Evolutionary conservation across 106 monocot species (phyloP).

Genomic region (Allium sativum): DNA sequence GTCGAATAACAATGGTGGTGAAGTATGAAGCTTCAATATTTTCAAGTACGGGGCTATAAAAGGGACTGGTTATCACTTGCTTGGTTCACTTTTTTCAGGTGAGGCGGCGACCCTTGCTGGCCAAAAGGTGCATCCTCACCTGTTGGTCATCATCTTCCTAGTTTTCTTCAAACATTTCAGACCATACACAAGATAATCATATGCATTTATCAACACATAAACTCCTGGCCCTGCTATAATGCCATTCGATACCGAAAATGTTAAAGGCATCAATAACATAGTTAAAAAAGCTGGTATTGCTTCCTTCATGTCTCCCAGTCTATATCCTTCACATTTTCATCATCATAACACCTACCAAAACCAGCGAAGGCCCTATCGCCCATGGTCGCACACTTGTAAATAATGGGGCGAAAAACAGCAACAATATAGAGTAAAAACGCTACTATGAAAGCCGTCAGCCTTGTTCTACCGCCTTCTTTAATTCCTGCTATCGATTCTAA

Average conservation of each 20-base stretch:
- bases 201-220: slow-evolving; percentile 24
- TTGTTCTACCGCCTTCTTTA: slow-evolving; percentile 57
- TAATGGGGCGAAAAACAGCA: slow-evolving; percentile 46
- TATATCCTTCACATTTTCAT: slow-evolving; percentile 45
- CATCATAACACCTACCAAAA: slow-evolving; percentile 78
- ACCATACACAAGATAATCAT: slow-evolving; percentile 18
- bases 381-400: slow-evolving; percentile 60
- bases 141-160: slow-evolving; percentile 23
- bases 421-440: slow-evolving; percentile 23
- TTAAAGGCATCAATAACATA: slow-evolving; percentile 60
- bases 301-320: slow-evolving; percentile 44
- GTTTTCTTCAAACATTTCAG: slow-evolving; percentile 22
- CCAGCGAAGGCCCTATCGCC: slow-evolving; percentile 70
- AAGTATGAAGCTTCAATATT: too few relatives aligned
- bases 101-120: too few relatives aligned
- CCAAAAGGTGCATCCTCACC: too few relatives aligned
- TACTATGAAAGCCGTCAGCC: slow-evolving; percentile 46
- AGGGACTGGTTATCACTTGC: too few relatives aligned
- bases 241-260: slow-evolving; percentile 59
- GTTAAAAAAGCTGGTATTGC: slow-evolving; percentile 67
- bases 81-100: too few relatives aligned
- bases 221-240: slow-evolving; percentile 49
- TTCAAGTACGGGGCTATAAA: too few relatives aligned
- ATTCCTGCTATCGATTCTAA: slow-evolving; percentile 67
- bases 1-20: too few relatives aligned